Evolutionary conservation across 2,329 filamentous ascomycete species (phyloP).

Genomic region (Graphilbum ipis-grandicollis): DNA sequence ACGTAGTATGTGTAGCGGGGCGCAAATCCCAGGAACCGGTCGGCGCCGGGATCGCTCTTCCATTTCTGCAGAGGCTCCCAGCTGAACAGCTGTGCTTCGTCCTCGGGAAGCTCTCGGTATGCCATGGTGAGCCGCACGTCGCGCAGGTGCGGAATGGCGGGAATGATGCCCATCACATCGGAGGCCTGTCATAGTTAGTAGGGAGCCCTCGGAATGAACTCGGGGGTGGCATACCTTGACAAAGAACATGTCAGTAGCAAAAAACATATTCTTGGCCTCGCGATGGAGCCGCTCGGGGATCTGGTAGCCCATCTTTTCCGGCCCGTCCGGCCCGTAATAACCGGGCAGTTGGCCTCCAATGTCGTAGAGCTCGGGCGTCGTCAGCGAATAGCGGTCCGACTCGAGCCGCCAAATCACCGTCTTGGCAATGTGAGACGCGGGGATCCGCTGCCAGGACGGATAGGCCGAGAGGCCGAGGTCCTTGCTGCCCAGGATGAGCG

Average conservation of each 20-base stretch:
- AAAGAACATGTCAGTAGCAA: conserved; percentile 46
- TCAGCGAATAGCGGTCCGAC: conserved; percentile 36
- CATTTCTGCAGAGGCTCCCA: conserved; percentile 33
- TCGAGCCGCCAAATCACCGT: conserved; percentile 41
- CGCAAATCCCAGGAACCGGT: conserved; percentile 33
- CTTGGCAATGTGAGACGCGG: conserved; percentile 37
- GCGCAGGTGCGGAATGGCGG: conserved; percentile 39
- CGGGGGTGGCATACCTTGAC: too few relatives aligned
- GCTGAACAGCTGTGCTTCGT: conserved; percentile 24
- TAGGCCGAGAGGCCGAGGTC: conserved; percentile 43
- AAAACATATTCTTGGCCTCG: conserved; percentile 34
- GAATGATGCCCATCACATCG: conserved; percentile 41
- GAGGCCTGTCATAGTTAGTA: too few relatives aligned
- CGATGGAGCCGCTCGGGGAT: conserved; percentile 27
- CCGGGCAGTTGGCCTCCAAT: conserved; percentile 34
- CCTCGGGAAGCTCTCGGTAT: conserved; percentile 41
- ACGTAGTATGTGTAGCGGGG: conserved; percentile 41
- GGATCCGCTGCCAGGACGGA: conserved; percentile 38
- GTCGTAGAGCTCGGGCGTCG: conserved; percentile 29
- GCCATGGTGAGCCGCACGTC: conserved; percentile 36
- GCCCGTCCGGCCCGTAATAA: conserved; percentile 31
- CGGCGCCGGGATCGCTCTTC: conserved; percentile 38
- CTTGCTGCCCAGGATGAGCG: conserved; percentile 46
- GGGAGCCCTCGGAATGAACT: too few relatives aligned
- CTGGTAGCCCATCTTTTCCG: conserved; percentile 23